Percentiles rank a stretch among this genome's conserved stretches.
Evolutionary conservation across 768 basidiomycete genomes (phyloP).

Genomic region (Mycena alexandri): DNA sequence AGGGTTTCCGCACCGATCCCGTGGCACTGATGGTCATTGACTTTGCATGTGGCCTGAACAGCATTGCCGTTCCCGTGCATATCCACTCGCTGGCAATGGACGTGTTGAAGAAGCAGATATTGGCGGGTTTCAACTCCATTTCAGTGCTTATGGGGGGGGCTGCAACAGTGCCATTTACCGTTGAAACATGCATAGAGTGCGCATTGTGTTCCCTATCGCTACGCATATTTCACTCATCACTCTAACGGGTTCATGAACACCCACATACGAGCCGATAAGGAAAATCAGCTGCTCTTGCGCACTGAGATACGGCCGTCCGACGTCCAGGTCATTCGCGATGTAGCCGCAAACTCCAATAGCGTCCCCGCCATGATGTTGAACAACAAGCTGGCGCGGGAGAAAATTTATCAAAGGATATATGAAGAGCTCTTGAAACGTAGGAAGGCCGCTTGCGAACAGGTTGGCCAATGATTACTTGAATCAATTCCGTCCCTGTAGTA

Average conservation of each 20-base stretch:
- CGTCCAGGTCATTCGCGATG: constrained; percentile 6
- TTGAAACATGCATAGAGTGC: constrained; percentile 11
- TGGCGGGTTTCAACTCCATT: constrained; percentile 1
- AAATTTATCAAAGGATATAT: constrained; percentile 8
- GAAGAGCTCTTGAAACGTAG: constrained; percentile 11
- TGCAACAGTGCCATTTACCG: background rate
- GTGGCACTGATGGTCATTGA: background rate
- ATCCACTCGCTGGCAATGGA: background rate
- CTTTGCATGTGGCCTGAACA: background rate
- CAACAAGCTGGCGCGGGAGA: constrained; percentile 10
- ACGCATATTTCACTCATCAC: background rate
- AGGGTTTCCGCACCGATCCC: constrained; percentile 2
- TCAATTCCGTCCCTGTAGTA: constrained; percentile 7
- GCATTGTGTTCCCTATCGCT: constrained; percentile 2
- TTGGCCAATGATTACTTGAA: constrained; percentile 15
- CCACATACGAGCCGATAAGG: constrained; percentile 11
- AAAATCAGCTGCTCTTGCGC: constrained; percentile 9
- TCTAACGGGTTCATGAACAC: constrained; percentile 14
- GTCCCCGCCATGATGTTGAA: background rate
- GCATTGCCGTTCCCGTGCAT: constrained; percentile 8
- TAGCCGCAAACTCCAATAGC: background rate
- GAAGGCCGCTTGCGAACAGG: constrained; percentile 13
- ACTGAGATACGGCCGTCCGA: background rate
- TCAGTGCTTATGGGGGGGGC: background rate
- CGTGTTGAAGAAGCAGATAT: background rate